Conservation (phyloP, 139 green algal genomes). For the Chlamydomonas schloesseri region DNA sequence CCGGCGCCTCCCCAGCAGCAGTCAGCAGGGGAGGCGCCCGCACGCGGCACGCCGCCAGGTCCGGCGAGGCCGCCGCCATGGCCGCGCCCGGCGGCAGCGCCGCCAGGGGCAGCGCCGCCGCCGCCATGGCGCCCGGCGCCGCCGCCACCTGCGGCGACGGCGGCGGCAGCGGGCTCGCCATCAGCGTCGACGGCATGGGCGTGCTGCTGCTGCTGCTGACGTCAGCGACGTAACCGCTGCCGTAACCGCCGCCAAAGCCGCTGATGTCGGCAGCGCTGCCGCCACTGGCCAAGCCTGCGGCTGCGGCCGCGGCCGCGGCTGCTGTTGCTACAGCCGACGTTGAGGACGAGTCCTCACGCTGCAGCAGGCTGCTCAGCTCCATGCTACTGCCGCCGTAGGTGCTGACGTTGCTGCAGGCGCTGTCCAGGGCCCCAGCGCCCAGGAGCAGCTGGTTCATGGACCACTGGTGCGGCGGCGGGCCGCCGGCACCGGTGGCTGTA, state of each 20-base stretch:
- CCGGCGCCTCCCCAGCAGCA: no score
- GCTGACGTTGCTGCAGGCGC: constrained; percentile 8
- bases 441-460: no score
- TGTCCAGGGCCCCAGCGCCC: background rate
- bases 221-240: background rate
- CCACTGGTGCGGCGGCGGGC: no score
- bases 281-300: background rate
- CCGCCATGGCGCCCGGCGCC: no score
- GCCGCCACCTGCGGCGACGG: no score
- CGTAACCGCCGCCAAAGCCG: background rate
- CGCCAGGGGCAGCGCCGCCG: no score
- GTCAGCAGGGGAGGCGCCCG: no score
- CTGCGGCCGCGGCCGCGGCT: no score
- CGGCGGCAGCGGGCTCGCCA: background rate
- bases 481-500: no score
- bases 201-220: background rate
- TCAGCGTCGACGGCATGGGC: background rate
- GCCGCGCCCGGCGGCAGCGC: no score
- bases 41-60: no score
- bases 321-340: background rate
- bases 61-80: no score
- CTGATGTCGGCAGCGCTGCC: background rate
- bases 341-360: background rate
- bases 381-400: constrained; percentile 41
- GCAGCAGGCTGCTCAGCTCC: constrained; percentile 8